These are phyloP conservation scores for Austroboletus eburneus DNA, from an alignment of 768 basidiomycete species.

Conservation along the genomic window DNA sequence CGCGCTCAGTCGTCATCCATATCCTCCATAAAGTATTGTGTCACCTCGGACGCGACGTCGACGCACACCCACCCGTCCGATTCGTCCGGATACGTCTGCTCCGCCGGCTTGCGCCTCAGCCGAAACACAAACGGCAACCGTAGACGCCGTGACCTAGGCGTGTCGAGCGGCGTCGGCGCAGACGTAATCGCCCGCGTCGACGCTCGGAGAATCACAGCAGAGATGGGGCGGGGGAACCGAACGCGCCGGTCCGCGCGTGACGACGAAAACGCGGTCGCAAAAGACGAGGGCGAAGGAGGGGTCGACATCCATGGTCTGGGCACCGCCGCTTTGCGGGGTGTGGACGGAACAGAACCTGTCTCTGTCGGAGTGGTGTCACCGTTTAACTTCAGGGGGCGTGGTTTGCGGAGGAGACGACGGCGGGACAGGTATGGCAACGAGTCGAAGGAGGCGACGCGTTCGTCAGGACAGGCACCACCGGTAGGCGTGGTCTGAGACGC, in stretches of 20 bases:
- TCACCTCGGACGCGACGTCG: conserved; percentile 25
- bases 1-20: conserved; percentile 15
- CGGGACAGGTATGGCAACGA: conserved; percentile 24
- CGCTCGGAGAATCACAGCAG: no score
- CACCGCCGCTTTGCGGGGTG: conserved; percentile 7
- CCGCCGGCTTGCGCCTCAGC: conserved; percentile 15
- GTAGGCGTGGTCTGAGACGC: neutral
- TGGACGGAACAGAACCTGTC: conserved; percentile 7
- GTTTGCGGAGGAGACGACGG: conserved; percentile 30
- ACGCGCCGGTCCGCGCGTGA: conserved; percentile 2
- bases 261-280: neutral
- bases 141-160: conserved; percentile 17
- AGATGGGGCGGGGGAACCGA: conserved; percentile 5
- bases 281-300: conserved; percentile 1
- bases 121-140: conserved; percentile 15
- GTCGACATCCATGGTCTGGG: neutral
- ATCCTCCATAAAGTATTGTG: conserved; percentile 15
- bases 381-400: conserved; percentile 19
- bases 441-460: conserved; percentile 9
- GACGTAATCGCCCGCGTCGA: neutral
- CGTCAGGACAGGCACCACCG: neutral
- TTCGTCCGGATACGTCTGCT: conserved; percentile 6
- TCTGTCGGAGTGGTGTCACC: neutral
- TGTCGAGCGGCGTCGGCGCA: conserved; percentile 2
- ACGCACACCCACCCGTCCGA: conserved; percentile 30